Base-by-base conservation (phyloP, 2,329 filamentous ascomycete species). In the Trichoderma sp. region DNA sequence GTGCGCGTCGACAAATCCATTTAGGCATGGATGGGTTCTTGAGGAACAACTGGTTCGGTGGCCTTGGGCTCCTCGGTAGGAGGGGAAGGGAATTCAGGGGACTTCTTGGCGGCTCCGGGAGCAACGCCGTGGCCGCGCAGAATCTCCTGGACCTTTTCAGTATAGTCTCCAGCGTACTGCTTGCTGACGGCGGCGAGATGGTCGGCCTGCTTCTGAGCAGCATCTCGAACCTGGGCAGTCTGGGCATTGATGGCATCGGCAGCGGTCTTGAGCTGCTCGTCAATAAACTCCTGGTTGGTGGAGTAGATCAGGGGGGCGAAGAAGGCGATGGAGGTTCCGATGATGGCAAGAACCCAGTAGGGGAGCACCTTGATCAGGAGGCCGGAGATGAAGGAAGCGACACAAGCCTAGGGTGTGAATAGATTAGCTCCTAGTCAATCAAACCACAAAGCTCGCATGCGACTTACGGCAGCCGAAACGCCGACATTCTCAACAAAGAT, bases 281-380 rank as follows among this genome's bases (percentile, higher is more conserved):
- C 90, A 76, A 92, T 92, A 71, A 92, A 80, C 82, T 92, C 90
- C 83, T 91, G 85, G 86, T 92, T 92, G 76, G 85, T 85, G 76
- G 85, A 86, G 82, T 92, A 92, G 78, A 91, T 77, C 67, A 92
- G 84, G 34, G 90, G 90, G 13, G 83, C 84, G 72, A 90, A 83
- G 84, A 92, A 92, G 72, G 87, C 77, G 64, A 88, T 79, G 13
- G 88, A 88, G 72, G 88, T 88, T 74, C 82, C 83, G 76, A 92
- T 84, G 74, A 92, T 81, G 61, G 88, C 84, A 74, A 92, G 87
- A 43, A 88, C 90, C 90, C 90, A 92, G 84, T 91, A 87, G 43
- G 90, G 90, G 62, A 92, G 86, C 73, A 92, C 83, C 85, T 92
- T 92, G 81, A 91, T 87, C 50, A 92, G 84, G 80, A 86, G 89